Conservation (phyloP, 352 stramenopile species). For the Peronospora destructor region DNA sequence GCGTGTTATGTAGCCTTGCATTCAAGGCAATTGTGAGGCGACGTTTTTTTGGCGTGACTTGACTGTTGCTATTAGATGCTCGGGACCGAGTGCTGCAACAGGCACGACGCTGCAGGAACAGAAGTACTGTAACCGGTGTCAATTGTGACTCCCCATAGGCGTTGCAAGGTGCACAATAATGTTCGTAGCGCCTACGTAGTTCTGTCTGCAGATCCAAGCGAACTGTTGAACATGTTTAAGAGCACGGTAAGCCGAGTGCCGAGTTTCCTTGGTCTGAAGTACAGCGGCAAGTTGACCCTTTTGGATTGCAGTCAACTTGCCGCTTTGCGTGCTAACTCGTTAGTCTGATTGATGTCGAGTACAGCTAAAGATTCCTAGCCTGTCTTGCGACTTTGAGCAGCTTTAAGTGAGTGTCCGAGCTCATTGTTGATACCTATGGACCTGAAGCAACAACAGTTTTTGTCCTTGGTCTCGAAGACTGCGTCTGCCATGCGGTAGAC, state of each 20-base stretch:
- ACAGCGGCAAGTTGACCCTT: constrained; percentile 13
- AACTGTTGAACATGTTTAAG: constrained; percentile 26
- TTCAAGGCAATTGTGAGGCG: constrained; percentile 1
- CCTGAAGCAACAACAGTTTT: neutral
- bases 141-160: no score
- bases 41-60: neutral
- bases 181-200: constrained; percentile 6
- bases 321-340: constrained; percentile 18
- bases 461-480: neutral
- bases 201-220: constrained; percentile 41
- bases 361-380: no score
- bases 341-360: no score
- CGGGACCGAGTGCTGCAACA: no score
- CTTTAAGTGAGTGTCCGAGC: no score
- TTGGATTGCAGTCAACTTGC: constrained; percentile 26
- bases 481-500: no score
- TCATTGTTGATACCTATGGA: no score
- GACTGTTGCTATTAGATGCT: constrained; percentile 6
- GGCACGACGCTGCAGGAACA: constrained; percentile 26
- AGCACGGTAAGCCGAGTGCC: constrained; percentile 1
- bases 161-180: neutral
- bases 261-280: neutral
- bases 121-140: neutral
- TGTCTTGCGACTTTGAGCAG: neutral
- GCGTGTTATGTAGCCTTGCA: constrained; percentile 13